phyloP scores from a whole-genome alignment of 352 stramenopile species.

The Pythium dissimile region DNA sequence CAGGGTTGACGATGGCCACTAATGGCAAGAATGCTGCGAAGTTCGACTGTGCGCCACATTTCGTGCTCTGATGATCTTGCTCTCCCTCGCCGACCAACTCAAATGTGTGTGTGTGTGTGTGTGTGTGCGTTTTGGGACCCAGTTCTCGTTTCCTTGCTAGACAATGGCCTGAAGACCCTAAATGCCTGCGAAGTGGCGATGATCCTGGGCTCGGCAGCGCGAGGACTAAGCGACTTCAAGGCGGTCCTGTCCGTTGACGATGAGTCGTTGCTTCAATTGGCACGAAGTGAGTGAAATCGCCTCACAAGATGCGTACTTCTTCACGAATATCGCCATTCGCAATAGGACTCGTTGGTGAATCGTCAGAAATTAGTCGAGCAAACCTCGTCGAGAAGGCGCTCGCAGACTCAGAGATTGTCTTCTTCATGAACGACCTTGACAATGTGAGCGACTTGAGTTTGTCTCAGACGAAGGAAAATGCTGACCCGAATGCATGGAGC shows the following conservation, averaged over 20 bases:
- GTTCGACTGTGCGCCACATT: constrained; percentile 44
- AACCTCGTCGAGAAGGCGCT: constrained; percentile 48
- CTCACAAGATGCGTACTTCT: no score
- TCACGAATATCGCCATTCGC: no score
- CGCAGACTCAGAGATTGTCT: constrained; percentile 66
- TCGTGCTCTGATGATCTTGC: not conserved
- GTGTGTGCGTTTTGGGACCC: no score
- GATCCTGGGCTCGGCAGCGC: constrained; percentile 37
- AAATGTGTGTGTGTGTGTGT: no score
- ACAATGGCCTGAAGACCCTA: constrained; percentile 57
- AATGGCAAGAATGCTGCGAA: constrained; percentile 64
- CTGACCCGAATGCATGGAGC: not conserved
- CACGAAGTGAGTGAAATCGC: constrained; percentile 30
- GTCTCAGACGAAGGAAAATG: not conserved
- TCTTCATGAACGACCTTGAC: constrained; percentile 76
- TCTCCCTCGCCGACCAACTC: no score
- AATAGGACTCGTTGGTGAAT: constrained; percentile 48
- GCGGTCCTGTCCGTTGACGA: constrained; percentile 14
- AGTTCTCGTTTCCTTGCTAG: constrained; percentile 62
- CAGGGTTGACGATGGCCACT: constrained; percentile 48
- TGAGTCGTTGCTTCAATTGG: constrained; percentile 23
- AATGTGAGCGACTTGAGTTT: constrained; percentile 25
- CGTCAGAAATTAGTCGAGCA: constrained; percentile 34
- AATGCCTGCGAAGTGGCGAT: constrained; percentile 66
- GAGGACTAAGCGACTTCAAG: constrained; percentile 58